Base-by-base conservation (phyloP, 805 yeast species). In the Cyberlindnera suaveolens region DNA sequence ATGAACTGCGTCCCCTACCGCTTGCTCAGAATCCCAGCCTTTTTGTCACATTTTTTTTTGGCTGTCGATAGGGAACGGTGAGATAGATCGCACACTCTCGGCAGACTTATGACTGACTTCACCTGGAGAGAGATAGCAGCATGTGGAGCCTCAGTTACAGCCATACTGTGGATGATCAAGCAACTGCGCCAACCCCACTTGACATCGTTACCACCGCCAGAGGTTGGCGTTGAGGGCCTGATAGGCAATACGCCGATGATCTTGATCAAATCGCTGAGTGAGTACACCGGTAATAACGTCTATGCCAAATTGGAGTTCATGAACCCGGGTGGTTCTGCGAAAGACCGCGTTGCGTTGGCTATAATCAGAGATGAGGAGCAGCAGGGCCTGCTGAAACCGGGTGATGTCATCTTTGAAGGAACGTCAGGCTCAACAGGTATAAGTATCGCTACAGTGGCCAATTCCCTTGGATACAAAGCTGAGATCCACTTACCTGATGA, bases 371-470 rank as follows among this genome's bases (percentile, higher is more conserved):
- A 77, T 18, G 85, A 84, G 43, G 96, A 87, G 57, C 43, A 52
- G 5, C 39, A 55, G 37, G 93, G 93, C 0, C 57, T 67, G 6
- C 61, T 90, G 33, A 59, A 66, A 5, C 64, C 71, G 41, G 88
- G 85, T 1, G 93, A 87, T 55, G 70, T 80, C 13, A 83, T 91
- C 1, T 89, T 81, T 61, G 99, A 91, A 66, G 99, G 99, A 7
- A 93, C 99, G 0, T 82, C 93, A 10, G 99, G 99, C 0, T 89
- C 97, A 0, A 91, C 99, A 0, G 99, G 99, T 3, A 93, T 93
- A 11, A 86, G 96, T 1, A 75, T 91, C 53, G 96, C 97, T 0
- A 78, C 89, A 63, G 71, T 93, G n/a, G 86, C 95, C 49, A 79
- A 88, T 52, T 84, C 96, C 0, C 61, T 85, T 41, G 99, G 99